Evolutionary conservation across 2,329 filamentous ascomycete species (phyloP).

Genomic region (Zymoseptoria ardabiliae): DNA sequence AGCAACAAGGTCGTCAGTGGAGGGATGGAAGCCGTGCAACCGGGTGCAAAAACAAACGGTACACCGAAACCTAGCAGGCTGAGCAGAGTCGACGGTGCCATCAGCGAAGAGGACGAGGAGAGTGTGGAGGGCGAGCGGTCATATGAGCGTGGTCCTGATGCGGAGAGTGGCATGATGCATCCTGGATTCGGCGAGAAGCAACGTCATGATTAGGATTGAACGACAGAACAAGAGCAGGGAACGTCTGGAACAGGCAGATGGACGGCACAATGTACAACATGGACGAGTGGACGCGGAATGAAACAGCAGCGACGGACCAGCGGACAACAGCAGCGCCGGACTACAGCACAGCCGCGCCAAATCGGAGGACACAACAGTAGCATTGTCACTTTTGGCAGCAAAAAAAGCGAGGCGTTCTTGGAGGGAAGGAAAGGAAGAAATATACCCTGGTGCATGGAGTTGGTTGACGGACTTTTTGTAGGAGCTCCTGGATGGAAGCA

Average conservation of each 20-base stretch:
- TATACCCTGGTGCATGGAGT: neutral
- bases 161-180: neutral
- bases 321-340: neutral
- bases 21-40: neutral
- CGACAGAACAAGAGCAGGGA: neutral
- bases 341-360: neutral
- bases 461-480: neutral
- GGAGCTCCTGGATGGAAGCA: neutral
- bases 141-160: neutral
- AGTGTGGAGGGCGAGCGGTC: neutral
- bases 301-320: neutral
- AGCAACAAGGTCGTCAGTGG: neutral
- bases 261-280: neutral
- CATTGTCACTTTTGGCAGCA: neutral
- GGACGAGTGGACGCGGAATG: neutral
- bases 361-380: neutral
- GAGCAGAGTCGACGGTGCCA: neutral
- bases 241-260: neutral
- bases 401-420: neutral
- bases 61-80: neutral
- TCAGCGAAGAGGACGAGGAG: neutral
- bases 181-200: neutral
- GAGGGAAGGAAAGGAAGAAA: neutral
- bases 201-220: neutral
- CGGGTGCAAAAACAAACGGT: neutral